Evolutionary conservation across 305 asterid genomes (phyloP).

Genomic region (Plantago coronopus): DNA sequence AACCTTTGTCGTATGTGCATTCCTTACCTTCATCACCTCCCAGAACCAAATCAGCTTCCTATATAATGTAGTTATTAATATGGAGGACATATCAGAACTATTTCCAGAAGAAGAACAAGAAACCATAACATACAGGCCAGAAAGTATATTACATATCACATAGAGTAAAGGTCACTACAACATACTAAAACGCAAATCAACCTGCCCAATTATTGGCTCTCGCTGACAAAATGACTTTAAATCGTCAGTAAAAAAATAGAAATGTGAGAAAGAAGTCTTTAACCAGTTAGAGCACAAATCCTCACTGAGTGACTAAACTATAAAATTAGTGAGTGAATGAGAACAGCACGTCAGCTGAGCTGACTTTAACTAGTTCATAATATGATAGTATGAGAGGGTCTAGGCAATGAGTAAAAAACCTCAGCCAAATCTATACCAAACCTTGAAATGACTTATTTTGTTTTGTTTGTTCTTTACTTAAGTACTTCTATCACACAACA

Average conservation of each 20-base stretch:
- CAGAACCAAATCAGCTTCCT: constrained; percentile 89
- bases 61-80: constrained; percentile 13
- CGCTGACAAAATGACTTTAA: not conserved
- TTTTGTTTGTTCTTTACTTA: too few relatives aligned
- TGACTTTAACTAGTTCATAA: too few relatives aligned
- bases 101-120: not conserved
- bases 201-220: not conserved
- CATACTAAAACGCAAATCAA: not conserved
- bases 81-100: not conserved
- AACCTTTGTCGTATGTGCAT: constrained; percentile 81
- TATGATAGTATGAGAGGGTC: too few relatives aligned
- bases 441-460: too few relatives aligned
- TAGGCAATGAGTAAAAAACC: too few relatives aligned
- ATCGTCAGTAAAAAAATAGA: not conserved
- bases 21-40: constrained; percentile 99
- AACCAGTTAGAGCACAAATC: not conserved
- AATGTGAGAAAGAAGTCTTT: not conserved
- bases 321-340: not conserved
- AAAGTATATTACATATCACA: not conserved
- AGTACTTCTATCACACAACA: too few relatives aligned
- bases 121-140: not conserved
- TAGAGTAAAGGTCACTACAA: not conserved
- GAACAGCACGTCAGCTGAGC: too few relatives aligned
- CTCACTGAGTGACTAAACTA: constrained; percentile 1
- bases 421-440: too few relatives aligned